Evolutionary conservation across 2,329 filamentous ascomycete species (phyloP).

Genomic region (Purpureocillium lavendulum): DNA sequence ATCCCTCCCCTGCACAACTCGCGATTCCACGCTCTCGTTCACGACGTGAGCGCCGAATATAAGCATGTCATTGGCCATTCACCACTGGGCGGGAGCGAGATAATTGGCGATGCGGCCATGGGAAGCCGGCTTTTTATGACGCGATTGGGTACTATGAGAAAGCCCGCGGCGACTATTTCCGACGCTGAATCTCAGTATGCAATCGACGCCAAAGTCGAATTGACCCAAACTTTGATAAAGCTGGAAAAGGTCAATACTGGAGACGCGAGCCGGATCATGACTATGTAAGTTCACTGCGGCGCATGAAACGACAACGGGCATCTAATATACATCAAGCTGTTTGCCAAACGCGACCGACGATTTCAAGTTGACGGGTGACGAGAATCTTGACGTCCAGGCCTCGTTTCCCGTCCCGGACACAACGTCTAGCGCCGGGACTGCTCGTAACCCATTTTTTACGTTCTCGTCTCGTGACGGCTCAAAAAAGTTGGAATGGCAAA

Average conservation of each 20-base stretch:
- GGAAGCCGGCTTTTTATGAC: neutral
- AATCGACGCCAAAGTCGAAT: neutral
- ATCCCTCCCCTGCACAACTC: neutral
- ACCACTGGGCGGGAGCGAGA: neutral
- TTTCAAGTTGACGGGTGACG: neutral
- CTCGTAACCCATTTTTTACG: neutral
- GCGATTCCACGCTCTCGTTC: neutral
- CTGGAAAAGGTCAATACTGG: neutral
- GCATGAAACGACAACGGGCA: neutral
- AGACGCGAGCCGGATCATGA: neutral
- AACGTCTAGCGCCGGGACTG: neutral
- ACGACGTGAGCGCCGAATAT: conserved; percentile 1
- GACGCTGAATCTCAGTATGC: neutral
- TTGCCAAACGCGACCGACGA: neutral
- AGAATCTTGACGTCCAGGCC: neutral
- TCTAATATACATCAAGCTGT: neutral
- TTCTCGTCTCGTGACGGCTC: neutral
- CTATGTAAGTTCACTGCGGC: neutral
- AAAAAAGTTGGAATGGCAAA: conserved; percentile 1
- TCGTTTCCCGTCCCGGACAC: neutral
- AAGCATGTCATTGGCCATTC: neutral
- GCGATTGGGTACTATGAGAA: neutral
- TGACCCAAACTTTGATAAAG: neutral
- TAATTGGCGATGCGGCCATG: neutral
- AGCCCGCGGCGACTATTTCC: neutral